Conservation (phyloP, 2,329 filamentous ascomycete genomes). For the Botrytis galanthina region DNA sequence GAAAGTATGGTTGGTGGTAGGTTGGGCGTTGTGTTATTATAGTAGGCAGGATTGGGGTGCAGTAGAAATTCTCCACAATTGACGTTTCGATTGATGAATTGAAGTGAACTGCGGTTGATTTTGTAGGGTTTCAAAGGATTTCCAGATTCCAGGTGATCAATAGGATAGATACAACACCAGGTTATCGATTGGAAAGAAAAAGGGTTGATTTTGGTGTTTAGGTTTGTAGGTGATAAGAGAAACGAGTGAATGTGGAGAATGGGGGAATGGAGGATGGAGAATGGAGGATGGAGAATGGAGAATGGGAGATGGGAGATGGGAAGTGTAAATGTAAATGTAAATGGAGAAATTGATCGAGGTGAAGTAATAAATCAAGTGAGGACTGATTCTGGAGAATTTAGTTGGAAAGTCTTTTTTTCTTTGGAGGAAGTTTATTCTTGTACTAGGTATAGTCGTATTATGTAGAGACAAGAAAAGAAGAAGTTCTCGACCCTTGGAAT, state of each 20-base stretch:
- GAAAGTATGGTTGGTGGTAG: background rate
- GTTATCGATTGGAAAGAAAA: background rate
- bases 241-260: conserved; percentile 16
- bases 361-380: background rate
- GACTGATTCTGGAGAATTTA: background rate
- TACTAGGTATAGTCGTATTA: background rate
- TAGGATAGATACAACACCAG: conserved; percentile 1
- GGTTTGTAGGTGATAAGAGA: background rate
- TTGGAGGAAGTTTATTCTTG: background rate
- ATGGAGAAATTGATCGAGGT: background rate
- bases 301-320: background rate
- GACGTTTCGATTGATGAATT: background rate
- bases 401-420: background rate
- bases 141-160: background rate
- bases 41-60: background rate
- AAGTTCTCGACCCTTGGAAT: conserved; percentile 1
- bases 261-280: background rate
- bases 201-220: background rate
- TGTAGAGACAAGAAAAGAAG: background rate
- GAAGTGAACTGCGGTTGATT: background rate
- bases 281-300: background rate
- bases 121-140: background rate
- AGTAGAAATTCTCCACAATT: background rate
- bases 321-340: background rate
- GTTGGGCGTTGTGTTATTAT: background rate